phyloP scores from a whole-genome alignment of 805 yeast species.

The Lachancea nothofagi region DNA sequence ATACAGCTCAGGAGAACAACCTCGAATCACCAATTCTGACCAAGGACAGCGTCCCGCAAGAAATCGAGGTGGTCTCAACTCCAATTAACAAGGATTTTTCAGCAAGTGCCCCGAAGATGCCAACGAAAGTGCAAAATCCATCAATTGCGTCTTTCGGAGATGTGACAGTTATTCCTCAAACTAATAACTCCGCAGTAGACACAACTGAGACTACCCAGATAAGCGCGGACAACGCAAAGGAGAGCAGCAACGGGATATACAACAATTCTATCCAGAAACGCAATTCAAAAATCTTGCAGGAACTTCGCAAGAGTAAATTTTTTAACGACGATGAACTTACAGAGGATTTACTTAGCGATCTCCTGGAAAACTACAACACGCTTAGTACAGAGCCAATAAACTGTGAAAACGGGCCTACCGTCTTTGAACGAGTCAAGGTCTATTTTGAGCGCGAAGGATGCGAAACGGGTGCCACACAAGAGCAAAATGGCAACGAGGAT shows the following conservation, averaged over 20 bases:
- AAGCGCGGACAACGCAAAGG: background rate
- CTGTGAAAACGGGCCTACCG: slow-evolving; percentile 8
- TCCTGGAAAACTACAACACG: slow-evolving; percentile 11
- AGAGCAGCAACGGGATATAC: background rate
- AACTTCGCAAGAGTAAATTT: background rate
- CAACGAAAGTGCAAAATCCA: slow-evolving; percentile 5
- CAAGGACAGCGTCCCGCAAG: background rate
- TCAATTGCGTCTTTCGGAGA: slow-evolving; percentile 4
- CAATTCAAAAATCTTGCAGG: background rate
- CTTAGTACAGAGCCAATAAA: slow-evolving; percentile 7
- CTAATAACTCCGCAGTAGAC: slow-evolving; percentile 1
- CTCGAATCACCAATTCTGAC: background rate
- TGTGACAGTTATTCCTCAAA: background rate
- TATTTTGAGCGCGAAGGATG: slow-evolving; percentile 1
- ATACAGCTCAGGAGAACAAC: background rate
- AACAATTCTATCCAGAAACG: background rate
- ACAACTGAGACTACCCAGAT: background rate
- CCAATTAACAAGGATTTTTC: background rate
- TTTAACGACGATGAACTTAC: slow-evolving; percentile 3
- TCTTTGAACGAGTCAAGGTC: slow-evolving; percentile 8
- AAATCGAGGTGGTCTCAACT: background rate
- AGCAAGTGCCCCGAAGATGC: slow-evolving; percentile 1
- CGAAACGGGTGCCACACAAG: background rate
- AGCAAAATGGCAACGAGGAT: background rate
- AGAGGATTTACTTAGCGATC: slow-evolving; percentile 11